phyloP scores from a whole-genome alignment of 441 rosid species.

The Brassica hybrid region DNA sequence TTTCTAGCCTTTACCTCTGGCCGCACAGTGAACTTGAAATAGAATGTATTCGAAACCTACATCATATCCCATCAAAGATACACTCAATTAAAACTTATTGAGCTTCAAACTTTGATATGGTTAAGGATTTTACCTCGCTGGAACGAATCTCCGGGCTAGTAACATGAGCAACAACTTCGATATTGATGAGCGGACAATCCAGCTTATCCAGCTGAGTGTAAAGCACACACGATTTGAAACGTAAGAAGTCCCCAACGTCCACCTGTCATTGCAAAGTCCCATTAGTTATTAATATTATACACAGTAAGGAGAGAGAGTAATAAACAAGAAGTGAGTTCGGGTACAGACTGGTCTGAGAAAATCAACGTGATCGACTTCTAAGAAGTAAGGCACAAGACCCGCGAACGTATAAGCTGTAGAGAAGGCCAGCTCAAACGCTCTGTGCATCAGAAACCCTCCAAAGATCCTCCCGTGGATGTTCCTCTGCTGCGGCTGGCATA shows the following conservation, averaged over 20 bases:
- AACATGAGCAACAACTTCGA: constrained; percentile 93
- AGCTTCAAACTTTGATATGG: not conserved
- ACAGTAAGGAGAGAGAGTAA: constrained; percentile 7
- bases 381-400: constrained; percentile 74
- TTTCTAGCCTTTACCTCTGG: constrained; percentile 69
- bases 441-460: constrained; percentile 80
- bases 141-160: constrained; percentile 81
- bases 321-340: not conserved
- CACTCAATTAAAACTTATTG: not conserved
- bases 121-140: constrained; percentile 63
- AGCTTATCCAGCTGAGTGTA: constrained; percentile 68
- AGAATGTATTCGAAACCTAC: constrained; percentile 82
- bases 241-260: constrained; percentile 83
- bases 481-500: constrained; percentile 88
- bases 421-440: constrained; percentile 87
- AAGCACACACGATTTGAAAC: constrained; percentile 77
- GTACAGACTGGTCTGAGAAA: constrained; percentile 78
- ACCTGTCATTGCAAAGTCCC: constrained; percentile 55
- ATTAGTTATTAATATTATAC: not conserved
- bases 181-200: constrained; percentile 69
- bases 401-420: constrained; percentile 92
- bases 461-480: constrained; percentile 83
- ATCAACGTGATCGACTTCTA: constrained; percentile 91
- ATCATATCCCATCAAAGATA: constrained; percentile 19
- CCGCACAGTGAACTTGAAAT: constrained; percentile 77